Evolutionary conservation across 139 green algal genomes (phyloP), one percentile per base, ranked within the genome.

Genomic region (Coccomyxa sp.): DNA sequence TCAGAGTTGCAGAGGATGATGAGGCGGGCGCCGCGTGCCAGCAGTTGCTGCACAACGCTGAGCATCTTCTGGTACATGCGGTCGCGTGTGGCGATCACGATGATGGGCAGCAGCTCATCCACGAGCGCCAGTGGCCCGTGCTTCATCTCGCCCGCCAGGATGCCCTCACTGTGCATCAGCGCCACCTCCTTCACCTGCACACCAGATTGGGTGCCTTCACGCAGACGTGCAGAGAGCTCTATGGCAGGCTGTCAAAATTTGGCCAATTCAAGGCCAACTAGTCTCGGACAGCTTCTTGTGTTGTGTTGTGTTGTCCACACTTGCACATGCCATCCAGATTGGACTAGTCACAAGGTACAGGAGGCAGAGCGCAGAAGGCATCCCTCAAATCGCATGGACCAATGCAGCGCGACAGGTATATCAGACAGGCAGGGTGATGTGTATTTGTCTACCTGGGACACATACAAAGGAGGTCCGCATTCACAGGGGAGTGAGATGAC

Each of bases 91-190:
- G 94, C 92, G 0, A 99, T 84, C 31, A 99, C 95, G 10, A 99
- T 90, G 81, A 98, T 94, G 68, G 97, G 96, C 89, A 99, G 87
- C 57, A 89, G 91, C 86, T 98, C 93, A 82, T 99, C 97, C 57
- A 99, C 94, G 17, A 99, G 90, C 28, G 97, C 97, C 74, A 99
- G 91, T 1, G 96, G 96, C 0, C 97, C 96, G 87, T 99, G 97
- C 93, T 99, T 99, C 93, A 99, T 98, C 91, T 99, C 97, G 0
- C 97, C 97, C n/a, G 97, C 95, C 74, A 98, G 89, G 83, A 99
- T 98, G 84, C 96, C 97, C 85, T 99, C 96, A 58, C 89, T 95
- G 92, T 99, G 96, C 86, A 98, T 96, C 58, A 97, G 87, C 11
- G 94, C 91, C 30, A 98, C 93, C 89, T 98, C 95, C 87, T 98